These are phyloP conservation scores for Crithidia fasciculata DNA, from an alignment of 208 protist genomes.

Conservation along the genomic window DNA sequence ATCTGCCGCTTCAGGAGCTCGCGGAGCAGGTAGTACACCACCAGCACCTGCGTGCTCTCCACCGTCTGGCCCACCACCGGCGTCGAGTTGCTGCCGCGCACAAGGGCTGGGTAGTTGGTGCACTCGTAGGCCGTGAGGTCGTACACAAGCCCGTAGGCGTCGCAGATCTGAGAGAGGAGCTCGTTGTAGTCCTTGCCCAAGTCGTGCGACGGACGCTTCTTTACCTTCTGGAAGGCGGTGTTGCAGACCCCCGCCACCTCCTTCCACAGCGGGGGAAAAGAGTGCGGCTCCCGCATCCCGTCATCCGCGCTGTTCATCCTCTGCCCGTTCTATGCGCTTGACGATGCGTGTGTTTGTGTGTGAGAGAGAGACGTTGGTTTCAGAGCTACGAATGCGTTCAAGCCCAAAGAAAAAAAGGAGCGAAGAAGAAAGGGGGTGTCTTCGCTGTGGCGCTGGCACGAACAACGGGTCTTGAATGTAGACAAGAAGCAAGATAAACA, in stretches of 20 bases:
- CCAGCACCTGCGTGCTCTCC: conserved; percentile 81
- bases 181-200: conserved; percentile 51
- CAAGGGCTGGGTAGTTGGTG: conserved; percentile 68
- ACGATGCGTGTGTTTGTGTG: not conserved
- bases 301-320: conserved; percentile 10
- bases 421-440: not conserved
- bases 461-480: too few species aligned
- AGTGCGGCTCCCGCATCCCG: conserved; percentile 5
- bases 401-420: not conserved
- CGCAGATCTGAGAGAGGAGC: conserved; percentile 43
- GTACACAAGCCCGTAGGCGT: conserved; percentile 59
- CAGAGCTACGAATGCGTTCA: not conserved
- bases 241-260: conserved; percentile 38
- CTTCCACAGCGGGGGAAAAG: conserved; percentile 48
- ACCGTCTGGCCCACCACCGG: conserved; percentile 56
- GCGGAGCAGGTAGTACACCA: conserved; percentile 81
- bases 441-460: too few species aligned
- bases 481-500: too few species aligned
- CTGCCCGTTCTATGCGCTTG: not conserved
- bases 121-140: conserved; percentile 61
- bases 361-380: not conserved
- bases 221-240: conserved; percentile 36
- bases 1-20: conserved; percentile 77
- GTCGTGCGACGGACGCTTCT: conserved; percentile 33
- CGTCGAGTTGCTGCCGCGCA: conserved; percentile 50